A percentile compares a stretch with the other conserved stretches of the same genome.
Conservation (phyloP, 495 filamentous ascomycete species). For the Durotheca rogersii region DNA sequence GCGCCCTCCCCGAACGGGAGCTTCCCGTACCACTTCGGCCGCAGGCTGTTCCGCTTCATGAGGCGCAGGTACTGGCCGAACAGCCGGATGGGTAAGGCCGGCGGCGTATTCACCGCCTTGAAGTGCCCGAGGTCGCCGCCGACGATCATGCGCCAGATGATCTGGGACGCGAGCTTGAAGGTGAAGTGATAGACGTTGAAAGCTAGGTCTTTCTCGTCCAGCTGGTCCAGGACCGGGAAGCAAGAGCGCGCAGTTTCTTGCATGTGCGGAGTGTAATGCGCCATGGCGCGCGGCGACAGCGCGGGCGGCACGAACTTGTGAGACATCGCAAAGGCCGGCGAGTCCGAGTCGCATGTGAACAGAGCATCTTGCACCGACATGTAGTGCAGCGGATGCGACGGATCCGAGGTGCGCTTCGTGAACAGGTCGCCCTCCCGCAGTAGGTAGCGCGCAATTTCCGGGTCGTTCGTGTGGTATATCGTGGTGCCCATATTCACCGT, state of each 20-base stretch:
- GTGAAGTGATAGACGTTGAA: conserved; percentile 63
- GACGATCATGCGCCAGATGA: conserved; percentile 53
- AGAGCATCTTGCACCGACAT: conserved; percentile 50
- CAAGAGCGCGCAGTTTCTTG: conserved; percentile 46
- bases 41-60: conserved; percentile 53
- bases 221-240: conserved; percentile 55
- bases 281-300: conserved; percentile 55
- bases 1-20: conserved; percentile 59
- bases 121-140: conserved; percentile 58
- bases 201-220: conserved; percentile 49
- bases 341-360: conserved; percentile 56
- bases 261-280: conserved; percentile 58
- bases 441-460: conserved; percentile 41
- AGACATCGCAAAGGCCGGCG: conserved; percentile 45
- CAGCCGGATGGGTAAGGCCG: conserved; percentile 43
- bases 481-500: conserved; percentile 54
- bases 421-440: conserved; percentile 53
- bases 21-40: conserved; percentile 51
- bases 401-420: conserved; percentile 52
- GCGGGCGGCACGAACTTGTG: conserved; percentile 61
- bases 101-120: conserved; percentile 39
- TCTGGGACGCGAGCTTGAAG: conserved; percentile 57
- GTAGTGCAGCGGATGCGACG: conserved; percentile 48
- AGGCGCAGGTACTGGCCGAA: conserved; percentile 49
- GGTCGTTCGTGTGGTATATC: conserved; percentile 54